Evolutionary conservation across 148 eudicot genomes (phyloP), one percentile per base, ranked within the genome.

Genomic region (Spergularia marina): DNA sequence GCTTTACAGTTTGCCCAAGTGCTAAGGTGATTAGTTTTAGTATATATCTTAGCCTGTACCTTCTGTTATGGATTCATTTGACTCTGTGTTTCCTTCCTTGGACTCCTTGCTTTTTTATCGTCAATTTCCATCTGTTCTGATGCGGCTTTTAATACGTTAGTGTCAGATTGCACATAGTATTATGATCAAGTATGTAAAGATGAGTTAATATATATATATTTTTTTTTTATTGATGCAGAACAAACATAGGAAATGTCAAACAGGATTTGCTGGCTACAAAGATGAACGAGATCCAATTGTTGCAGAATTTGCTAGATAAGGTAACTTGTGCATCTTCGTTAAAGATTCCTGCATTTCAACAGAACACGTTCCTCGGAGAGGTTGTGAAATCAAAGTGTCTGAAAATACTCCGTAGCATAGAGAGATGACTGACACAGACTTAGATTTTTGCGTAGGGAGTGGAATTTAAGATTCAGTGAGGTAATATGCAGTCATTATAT

Each of bases 251-350:
- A 57, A 75, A 84, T 44, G 78, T 86, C 34, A 86, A 77, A 79
- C 84, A 66, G 47, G 85, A 77, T 63, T 47, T 87, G 75, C 77
- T 82, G 54, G 78, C 72, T 64, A 77, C 76, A 15, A 88, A 86
- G 86, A 80, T 79, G 87, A 81, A 82, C 73, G 98, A 89, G 78
- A 81, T 89, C 68, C 77, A 80, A 16, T 53, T 83, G 74, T 74
- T 89, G 79, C 81, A 65, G 80, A 41, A 58, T 66, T 66, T 87
- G 78, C 75, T 91, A 23, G 77, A 83, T 61, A 82, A 78, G 90
- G 96, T 92, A 63, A 65, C 73, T 21, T 44, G 30, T 49, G 3
- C 70, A 18, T 74, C 55, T 10, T 68, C n/a, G 15, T 2, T 2
- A 61, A 21, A 23, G 41, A 20, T n/a, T n/a, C 61, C 67, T 71